Conservation (phyloP, 1,284 basidiomycete genomes). For the Dichomitus squalens region DNA sequence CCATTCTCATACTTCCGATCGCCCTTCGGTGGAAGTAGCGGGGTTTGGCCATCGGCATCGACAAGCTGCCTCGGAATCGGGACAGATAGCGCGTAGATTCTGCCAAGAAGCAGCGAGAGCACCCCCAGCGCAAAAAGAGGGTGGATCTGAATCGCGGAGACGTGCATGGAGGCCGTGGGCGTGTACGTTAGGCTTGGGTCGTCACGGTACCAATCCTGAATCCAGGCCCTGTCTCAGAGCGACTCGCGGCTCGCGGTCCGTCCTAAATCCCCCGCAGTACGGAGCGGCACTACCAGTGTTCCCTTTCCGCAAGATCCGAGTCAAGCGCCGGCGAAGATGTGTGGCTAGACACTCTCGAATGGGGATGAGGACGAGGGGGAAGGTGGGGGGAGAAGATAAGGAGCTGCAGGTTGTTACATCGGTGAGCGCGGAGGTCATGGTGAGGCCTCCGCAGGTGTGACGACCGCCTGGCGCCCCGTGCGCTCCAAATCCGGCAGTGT, state of each 20-base stretch:
- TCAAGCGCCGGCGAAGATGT: not conserved
- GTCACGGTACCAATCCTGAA: slow-evolving; percentile 11
- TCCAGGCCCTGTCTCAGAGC: not conserved
- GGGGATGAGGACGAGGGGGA: not conserved
- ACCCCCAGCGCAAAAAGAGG: not conserved
- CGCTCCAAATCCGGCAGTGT: slow-evolving; percentile 10
- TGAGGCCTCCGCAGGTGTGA: not conserved
- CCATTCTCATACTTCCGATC: slow-evolving; percentile 31
- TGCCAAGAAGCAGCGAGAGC: slow-evolving; percentile 4
- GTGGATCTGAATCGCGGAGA: slow-evolving; percentile 1
- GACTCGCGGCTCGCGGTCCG: slow-evolving; percentile 3
- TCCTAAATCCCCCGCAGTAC: slow-evolving; percentile 2
- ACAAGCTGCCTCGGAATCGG: not conserved
- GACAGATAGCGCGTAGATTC: not conserved
- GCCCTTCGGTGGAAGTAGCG: not conserved
- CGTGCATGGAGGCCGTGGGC: slow-evolving; percentile 7
- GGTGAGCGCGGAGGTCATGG: not conserved
- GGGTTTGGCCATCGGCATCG: not conserved
- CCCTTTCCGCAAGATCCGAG: not conserved
- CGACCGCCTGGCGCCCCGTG: slow-evolving; percentile 10
- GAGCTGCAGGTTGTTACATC: not conserved
- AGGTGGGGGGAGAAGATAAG: not conserved
- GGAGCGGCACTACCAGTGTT: not conserved
- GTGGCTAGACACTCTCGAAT: not conserved
- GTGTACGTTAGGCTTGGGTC: not conserved